A percentile compares a stretch with the other conserved stretches of the same genome.
Evolutionary conservation across 192 early-diverging fungal genomes (phyloP).

Genomic region (Coemansia furcata): DNA sequence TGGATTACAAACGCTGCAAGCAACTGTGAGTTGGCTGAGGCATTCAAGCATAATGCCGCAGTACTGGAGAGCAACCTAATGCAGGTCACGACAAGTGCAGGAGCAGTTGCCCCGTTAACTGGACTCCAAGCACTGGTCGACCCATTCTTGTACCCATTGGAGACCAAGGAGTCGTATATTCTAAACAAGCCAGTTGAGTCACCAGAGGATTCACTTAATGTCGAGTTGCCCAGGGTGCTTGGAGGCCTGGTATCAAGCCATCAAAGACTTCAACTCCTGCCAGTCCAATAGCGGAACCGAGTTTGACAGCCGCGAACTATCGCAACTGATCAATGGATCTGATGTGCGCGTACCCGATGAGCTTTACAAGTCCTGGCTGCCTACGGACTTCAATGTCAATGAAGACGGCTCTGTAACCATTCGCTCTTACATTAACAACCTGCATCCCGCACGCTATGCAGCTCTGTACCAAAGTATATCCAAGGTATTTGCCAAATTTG

Average conservation of each 20-base stretch:
- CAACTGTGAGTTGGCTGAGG: neutral
- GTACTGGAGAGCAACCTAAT: neutral
- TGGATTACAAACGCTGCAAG: neutral
- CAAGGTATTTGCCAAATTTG: constrained; percentile 38
- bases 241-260: neutral
- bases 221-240: neutral
- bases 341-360: too few species aligned
- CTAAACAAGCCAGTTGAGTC: too few species aligned
- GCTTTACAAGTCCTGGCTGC: constrained; percentile 52
- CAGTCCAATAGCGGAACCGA: too few species aligned
- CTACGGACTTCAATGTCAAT: constrained; percentile 54
- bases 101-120: neutral
- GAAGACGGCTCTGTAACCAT: constrained; percentile 37
- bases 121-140: neutral
- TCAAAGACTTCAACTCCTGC: neutral
- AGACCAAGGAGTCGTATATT: too few species aligned
- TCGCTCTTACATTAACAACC: constrained; percentile 66
- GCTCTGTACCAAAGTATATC: constrained; percentile 51
- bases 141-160: neutral
- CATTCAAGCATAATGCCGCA: neutral
- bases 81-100: neutral
- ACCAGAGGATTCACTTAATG: too few species aligned
- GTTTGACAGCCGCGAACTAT: neutral
- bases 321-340: too few species aligned
- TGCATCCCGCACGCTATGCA: constrained; percentile 45